Conservation (phyloP, 768 basidiomycete genomes). For the Krasilnikovozyma curviuscula region DNA sequence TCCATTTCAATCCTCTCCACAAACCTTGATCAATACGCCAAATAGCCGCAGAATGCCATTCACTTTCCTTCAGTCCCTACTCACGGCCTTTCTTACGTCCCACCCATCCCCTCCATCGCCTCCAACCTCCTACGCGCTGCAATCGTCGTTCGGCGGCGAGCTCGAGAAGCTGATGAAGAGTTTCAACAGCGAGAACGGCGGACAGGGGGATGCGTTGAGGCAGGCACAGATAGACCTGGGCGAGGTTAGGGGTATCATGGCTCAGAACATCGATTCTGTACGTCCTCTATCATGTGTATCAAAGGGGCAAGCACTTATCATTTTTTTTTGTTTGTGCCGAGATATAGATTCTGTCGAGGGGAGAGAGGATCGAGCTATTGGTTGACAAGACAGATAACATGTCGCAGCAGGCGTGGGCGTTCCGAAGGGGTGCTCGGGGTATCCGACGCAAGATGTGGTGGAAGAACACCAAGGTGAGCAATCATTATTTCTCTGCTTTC, state of each 20-base stretch:
- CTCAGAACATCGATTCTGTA: constrained; percentile 55
- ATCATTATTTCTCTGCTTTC: not conserved
- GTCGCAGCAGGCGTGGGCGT: constrained; percentile 83
- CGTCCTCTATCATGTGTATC: not conserved
- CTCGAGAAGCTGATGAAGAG: constrained; percentile 46
- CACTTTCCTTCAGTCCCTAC: constrained; percentile 43
- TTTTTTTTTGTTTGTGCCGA: not conserved
- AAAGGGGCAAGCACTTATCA: not conserved
- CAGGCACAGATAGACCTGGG: constrained; percentile 63
- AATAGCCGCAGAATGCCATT: constrained; percentile 96
- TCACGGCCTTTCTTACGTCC: not conserved
- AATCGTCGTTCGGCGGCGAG: not conserved
- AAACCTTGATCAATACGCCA: too few species aligned
- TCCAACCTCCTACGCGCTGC: not conserved
- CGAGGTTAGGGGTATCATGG: constrained; percentile 74
- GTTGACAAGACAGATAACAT: constrained; percentile 95
- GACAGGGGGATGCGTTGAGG: constrained; percentile 67
- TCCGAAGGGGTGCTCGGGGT: constrained; percentile 68
- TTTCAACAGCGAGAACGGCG: constrained; percentile 74
- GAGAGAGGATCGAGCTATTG: constrained; percentile 84
- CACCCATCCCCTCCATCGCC: constrained; percentile 34
- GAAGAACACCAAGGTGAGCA: constrained; percentile 23
- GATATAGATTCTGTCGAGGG: constrained; percentile 64
- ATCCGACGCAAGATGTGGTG: constrained; percentile 40
- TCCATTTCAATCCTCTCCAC: too few species aligned